A percentile compares a stretch with the other conserved stretches of the same genome.
phyloP scores from a whole-genome alignment of 202 grass and related monocot genomes.

The Dendrocalamus latiflorus region DNA sequence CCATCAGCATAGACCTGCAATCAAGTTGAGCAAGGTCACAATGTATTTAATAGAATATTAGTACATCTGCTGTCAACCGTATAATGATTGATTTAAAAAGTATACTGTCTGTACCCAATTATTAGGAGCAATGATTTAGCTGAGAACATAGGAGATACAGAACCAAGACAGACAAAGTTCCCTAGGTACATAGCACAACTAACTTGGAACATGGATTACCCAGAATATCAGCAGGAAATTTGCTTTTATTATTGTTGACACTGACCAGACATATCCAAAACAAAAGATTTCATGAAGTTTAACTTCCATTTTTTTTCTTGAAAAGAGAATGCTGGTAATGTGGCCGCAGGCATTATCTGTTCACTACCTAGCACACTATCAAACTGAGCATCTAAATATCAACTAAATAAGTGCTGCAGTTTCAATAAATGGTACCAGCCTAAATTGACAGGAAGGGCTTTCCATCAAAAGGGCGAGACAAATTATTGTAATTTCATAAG shows the following conservation, averaged over 20 bases:
- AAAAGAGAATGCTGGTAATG: neutral
- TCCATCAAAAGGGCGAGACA: neutral
- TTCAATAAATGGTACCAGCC: neutral
- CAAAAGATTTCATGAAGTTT: neutral
- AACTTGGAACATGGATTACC: neutral
- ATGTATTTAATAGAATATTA: neutral
- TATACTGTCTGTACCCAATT: neutral
- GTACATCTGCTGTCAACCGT: neutral
- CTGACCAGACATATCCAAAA: neutral
- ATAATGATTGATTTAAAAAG: neutral
- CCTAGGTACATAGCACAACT: neutral
- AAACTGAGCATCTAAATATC: neutral
- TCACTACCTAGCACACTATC: neutral
- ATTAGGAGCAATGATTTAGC: neutral
- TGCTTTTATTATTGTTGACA: neutral
- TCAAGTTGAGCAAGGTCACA: conserved; percentile 6
- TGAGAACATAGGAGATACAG: neutral
- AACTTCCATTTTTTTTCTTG: neutral
- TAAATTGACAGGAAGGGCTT: neutral
- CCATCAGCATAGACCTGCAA: conserved; percentile 60
- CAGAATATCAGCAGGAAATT: neutral
- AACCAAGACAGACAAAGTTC: neutral
- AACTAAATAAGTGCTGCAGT: neutral
- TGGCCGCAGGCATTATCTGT: neutral
- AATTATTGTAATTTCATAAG: neutral